Evolutionary conservation across 2,329 filamentous ascomycete genomes (phyloP).

Genomic region (Hymenoscyphus scutula): DNA sequence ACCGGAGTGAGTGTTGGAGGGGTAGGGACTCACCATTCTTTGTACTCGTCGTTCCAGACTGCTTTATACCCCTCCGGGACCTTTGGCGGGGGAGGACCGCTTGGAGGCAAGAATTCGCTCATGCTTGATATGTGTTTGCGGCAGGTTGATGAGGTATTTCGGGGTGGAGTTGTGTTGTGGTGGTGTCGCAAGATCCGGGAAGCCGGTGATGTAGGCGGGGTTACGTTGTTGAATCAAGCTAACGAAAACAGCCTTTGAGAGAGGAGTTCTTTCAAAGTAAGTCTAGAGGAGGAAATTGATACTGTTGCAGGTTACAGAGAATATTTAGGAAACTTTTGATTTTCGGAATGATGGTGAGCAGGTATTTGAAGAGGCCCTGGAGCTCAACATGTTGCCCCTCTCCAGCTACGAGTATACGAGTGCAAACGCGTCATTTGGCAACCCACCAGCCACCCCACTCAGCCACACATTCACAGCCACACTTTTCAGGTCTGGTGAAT

Average conservation of each 20-base stretch:
- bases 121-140: constrained; percentile 21
- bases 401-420: too few relatives aligned
- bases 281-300: not conserved
- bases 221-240: not conserved
- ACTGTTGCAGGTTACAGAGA: not conserved
- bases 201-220: not conserved
- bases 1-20: not conserved
- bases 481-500: not conserved
- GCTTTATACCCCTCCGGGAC: constrained; percentile 79
- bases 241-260: not conserved
- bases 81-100: constrained; percentile 47
- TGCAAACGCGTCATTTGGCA: not conserved
- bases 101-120: constrained; percentile 33
- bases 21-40: constrained; percentile 62
- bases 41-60: constrained; percentile 84
- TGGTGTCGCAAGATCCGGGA: constrained; percentile 1
- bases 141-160: constrained; percentile 3
- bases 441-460: too few relatives aligned
- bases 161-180: not conserved
- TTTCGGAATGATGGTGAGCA: not conserved
- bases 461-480: constrained; percentile 1
- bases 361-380: not conserved
- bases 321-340: not conserved
- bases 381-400: not conserved
- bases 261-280: not conserved